These are phyloP conservation scores for Nicotiana knightiana DNA, from an alignment of 257 asterid genomes.

Conservation along the genomic window DNA sequence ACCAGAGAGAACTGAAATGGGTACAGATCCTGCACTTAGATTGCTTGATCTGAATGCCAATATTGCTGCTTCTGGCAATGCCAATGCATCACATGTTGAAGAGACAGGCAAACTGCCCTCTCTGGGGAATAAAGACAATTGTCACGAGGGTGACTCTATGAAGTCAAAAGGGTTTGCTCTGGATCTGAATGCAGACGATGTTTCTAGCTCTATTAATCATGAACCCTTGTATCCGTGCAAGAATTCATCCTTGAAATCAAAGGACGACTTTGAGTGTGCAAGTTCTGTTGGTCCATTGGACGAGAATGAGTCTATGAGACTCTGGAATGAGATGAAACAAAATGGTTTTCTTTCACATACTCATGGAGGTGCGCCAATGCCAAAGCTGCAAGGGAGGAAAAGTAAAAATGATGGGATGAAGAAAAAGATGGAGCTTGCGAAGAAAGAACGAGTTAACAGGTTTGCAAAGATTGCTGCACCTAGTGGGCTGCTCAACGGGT, in stretches of 20 bases:
- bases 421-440: constrained; percentile 71
- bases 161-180: constrained; percentile 42
- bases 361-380: constrained; percentile 37
- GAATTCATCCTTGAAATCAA: constrained; percentile 23
- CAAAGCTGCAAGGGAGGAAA: constrained; percentile 65
- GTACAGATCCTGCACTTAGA: constrained; percentile 18
- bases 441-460: constrained; percentile 75
- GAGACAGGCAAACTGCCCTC: constrained; percentile 19
- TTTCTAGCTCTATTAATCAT: constrained; percentile 43
- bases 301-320: constrained; percentile 54
- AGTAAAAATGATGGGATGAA: constrained; percentile 41
- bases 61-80: constrained; percentile 23
- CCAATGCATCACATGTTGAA: constrained; percentile 14
- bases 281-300: constrained; percentile 67
- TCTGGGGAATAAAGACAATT: constrained; percentile 23
- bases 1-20: constrained; percentile 37
- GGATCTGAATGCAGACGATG: constrained; percentile 61
- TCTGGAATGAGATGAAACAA: constrained; percentile 86
- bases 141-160: neutral
- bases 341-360: constrained; percentile 57
- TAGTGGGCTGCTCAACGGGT: constrained; percentile 80
- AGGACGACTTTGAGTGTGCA: constrained; percentile 65
- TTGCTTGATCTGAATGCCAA: constrained; percentile 52
- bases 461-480: constrained; percentile 94
- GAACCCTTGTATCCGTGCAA: constrained; percentile 35